Evolutionary conservation across 2,329 filamentous ascomycete genomes (phyloP), one percentile per base, ranked within the genome.

Genomic region (Aspergillus tanneri): DNA sequence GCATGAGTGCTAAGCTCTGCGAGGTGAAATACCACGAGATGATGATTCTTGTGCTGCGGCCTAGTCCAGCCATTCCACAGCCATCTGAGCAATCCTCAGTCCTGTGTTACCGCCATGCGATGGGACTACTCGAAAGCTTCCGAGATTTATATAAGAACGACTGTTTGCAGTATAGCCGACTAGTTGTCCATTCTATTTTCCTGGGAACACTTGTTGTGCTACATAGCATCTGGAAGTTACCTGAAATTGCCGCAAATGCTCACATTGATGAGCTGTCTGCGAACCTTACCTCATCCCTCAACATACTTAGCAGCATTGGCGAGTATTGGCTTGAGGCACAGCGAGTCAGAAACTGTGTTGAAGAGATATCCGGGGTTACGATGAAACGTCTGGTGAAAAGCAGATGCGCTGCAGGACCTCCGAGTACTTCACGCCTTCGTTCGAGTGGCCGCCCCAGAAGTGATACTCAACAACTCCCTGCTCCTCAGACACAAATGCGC

Each of bases 291-390:
- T 67, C 70, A 1, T 66, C 73, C 0, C 60, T 76, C 9, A 77
- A 75, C 11, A 69, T 80, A 0, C 60, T 81, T 2, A 77, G 77
- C 28, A 77, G 77, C 2, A 72, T 72, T 2, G 77, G 74, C 1
- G 77, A 79, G 47, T 72, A 80, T 48, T 81, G 77, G 77, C 65
- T 70, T 0, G 77, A 77, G 4, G 77, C 76, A 14, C 59, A 58
- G 22, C 49, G 61, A 10, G 62, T 63, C 4, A 55, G 64, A 5
- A 63, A 67, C 30, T 67, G 63, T 19, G 57, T 67, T 11, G 60
- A 63, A 14, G 60, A 66, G 10, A 27, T 67, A 28, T 65, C 58
- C 1, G 48, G 52, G n/a, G 54, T 57, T 8, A 66, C 62, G 0
- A 47, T 67, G 6, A 59, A 61, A 34, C 53, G 58, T 8, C 49